These are phyloP conservation scores for Fusarium sarcochroum DNA, from an alignment of 2,329 filamentous ascomycete species.

Conservation along the genomic window DNA sequence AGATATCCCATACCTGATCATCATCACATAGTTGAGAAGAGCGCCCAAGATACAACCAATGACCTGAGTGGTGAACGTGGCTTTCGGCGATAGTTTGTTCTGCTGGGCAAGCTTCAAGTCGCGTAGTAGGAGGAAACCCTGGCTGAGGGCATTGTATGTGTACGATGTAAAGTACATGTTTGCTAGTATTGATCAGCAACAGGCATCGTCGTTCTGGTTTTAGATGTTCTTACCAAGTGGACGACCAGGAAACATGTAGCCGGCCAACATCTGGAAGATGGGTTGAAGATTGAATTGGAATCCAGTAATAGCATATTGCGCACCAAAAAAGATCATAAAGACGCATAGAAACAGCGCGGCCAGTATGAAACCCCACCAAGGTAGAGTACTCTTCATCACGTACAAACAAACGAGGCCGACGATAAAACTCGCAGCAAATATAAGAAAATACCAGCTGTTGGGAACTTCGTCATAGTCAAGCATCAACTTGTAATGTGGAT, in stretches of 20 bases:
- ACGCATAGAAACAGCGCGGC: slow-evolving; percentile 53
- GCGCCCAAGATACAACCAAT: slow-evolving; percentile 68
- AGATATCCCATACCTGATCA: slow-evolving; percentile 50
- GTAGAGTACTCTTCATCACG: slow-evolving; percentile 42
- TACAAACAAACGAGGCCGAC: slow-evolving; percentile 42
- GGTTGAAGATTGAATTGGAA: slow-evolving; percentile 26
- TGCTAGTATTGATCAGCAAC: background rate
- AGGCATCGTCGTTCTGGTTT: rapidly evolving
- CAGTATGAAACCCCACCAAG: slow-evolving; percentile 59
- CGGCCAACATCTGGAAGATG: slow-evolving; percentile 35
- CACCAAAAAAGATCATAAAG: slow-evolving; percentile 58
- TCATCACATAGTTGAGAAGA: slow-evolving; percentile 68
- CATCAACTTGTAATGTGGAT: slow-evolving; percentile 40
- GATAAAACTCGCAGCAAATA: slow-evolving; percentile 7
- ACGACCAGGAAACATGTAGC: slow-evolving; percentile 30
- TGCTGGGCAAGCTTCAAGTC: slow-evolving; percentile 30
- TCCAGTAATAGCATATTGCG: slow-evolving; percentile 39
- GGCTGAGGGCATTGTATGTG: slow-evolving; percentile 22
- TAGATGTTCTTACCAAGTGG: slow-evolving; percentile 18
- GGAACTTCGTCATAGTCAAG: slow-evolving; percentile 31
- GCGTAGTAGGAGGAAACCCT: slow-evolving; percentile 16
- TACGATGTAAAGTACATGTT: slow-evolving; percentile 40
- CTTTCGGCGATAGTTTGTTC: slow-evolving; percentile 32
- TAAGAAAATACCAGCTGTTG: slow-evolving; percentile 26
- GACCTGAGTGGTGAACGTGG: slow-evolving; percentile 59